Conservation (phyloP, 768 basidiomycete species). For the Naganishia onofrii region DNA sequence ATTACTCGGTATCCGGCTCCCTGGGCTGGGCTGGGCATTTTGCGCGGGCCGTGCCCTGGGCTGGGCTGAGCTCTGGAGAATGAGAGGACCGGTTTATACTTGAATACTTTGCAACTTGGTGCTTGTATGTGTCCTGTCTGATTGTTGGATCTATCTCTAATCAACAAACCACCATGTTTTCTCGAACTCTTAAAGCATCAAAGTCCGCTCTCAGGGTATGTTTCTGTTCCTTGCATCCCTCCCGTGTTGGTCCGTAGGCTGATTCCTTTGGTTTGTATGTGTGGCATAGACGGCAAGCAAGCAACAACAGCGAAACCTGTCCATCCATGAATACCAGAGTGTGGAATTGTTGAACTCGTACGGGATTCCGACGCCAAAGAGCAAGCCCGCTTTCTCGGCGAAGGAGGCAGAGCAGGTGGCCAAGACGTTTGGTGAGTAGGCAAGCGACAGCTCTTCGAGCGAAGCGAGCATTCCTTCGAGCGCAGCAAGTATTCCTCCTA, state of each 20-base stretch:
- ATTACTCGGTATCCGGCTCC: background rate
- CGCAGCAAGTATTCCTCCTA: too few relatives aligned
- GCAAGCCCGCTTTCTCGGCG: slow-evolving; percentile 77
- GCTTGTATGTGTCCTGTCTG: background rate
- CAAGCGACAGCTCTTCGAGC: too few relatives aligned
- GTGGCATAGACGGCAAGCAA: slow-evolving; percentile 18
- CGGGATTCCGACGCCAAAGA: slow-evolving; percentile 90
- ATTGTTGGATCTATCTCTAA: too few relatives aligned
- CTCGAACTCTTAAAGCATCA: slow-evolving; percentile 21
- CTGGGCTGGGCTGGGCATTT: too few relatives aligned
- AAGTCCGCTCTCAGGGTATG: slow-evolving; percentile 27
- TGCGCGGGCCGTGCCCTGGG: background rate
- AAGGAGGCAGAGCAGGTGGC: slow-evolving; percentile 87
- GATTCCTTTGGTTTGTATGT: background rate
- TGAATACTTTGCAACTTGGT: background rate
- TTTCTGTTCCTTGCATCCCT: background rate
- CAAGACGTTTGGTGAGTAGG: slow-evolving; percentile 69
- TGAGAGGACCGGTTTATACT: background rate
- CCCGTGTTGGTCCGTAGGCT: background rate
- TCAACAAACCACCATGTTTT: slow-evolving; percentile 27
- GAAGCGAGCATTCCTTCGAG: too few relatives aligned
- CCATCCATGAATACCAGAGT: slow-evolving; percentile 98
- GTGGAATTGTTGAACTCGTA: slow-evolving; percentile 95
- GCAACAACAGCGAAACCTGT: slow-evolving; percentile 79
- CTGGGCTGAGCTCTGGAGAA: background rate